Conservation (phyloP, 2,329 filamentous ascomycete species). For the Pseudocercospora fuligena region DNA sequence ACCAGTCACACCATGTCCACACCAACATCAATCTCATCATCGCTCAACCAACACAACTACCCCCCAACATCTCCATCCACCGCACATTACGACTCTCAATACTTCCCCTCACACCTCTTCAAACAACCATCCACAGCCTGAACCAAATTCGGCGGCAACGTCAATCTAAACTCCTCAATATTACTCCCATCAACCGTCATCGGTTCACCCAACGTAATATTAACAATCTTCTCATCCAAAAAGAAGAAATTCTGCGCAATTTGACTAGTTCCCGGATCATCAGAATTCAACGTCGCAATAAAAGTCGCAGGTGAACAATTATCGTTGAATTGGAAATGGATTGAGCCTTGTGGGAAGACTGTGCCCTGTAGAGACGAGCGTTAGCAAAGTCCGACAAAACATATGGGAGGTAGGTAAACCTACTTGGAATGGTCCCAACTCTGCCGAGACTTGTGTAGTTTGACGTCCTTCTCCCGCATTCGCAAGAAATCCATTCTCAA, state of each 20-base stretch:
- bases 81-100: too few species aligned
- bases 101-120: slow-evolving; percentile 13
- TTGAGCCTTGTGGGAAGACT: slow-evolving; percentile 48
- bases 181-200: slow-evolving; percentile 21
- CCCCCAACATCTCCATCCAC: too few species aligned
- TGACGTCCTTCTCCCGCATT: slow-evolving; percentile 12
- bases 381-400: too few species aligned
- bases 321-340: slow-evolving; percentile 57
- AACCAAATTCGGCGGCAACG: slow-evolving; percentile 23
- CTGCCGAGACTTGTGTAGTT: slow-evolving; percentile 46
- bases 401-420: too few species aligned
- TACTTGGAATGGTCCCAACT: slow-evolving; percentile 46
- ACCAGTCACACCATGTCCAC: too few species aligned
- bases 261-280: slow-evolving; percentile 50
- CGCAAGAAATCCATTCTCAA: slow-evolving; percentile 50
- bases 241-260: slow-evolving; percentile 52
- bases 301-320: slow-evolving; percentile 51
- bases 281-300: slow-evolving; percentile 50
- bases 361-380: slow-evolving; percentile 39
- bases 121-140: slow-evolving; percentile 26
- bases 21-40: background rate
- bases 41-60: background rate
- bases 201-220: slow-evolving; percentile 22
- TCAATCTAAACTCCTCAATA: slow-evolving; percentile 25
- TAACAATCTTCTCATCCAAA: slow-evolving; percentile 22